Conservation (phyloP, 2,329 filamentous ascomycete genomes). For the Hypoxylon sp. region DNA sequence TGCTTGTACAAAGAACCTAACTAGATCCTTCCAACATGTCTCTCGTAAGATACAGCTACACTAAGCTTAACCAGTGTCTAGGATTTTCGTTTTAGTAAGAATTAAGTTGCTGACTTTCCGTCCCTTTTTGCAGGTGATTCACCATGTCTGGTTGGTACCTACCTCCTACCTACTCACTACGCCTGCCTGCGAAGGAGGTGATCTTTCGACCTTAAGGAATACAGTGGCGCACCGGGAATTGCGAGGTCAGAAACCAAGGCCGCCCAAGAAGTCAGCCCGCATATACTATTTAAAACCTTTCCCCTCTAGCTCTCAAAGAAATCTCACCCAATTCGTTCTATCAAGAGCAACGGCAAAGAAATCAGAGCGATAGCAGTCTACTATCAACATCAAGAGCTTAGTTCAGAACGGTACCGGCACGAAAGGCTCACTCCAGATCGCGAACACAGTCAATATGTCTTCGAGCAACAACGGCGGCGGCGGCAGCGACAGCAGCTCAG, state of each 20-base stretch:
- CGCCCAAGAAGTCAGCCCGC: background rate
- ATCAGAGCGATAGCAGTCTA: background rate
- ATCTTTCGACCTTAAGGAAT: background rate
- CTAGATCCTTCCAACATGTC: slow-evolving; percentile 13
- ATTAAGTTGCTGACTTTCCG: background rate
- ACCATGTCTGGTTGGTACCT: background rate
- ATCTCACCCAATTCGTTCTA: background rate
- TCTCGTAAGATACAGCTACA: slow-evolving; percentile 26
- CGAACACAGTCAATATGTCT: slow-evolving; percentile 6
- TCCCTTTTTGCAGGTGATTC: background rate
- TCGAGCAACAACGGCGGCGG: background rate
- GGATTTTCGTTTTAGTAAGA: background rate
- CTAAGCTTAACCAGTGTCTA: background rate
- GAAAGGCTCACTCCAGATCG: background rate
- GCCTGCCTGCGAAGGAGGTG: background rate
- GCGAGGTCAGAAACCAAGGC: slow-evolving; percentile 5
- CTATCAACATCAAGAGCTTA: background rate
- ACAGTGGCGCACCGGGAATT: background rate
- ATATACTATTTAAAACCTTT: background rate
- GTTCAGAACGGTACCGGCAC: background rate
- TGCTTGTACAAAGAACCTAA: background rate
- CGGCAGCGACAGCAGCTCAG: background rate
- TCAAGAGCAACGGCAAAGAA: background rate
- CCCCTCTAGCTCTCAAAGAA: background rate
- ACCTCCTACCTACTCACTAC: background rate